Evolutionary conservation across 2,329 filamentous ascomycete genomes (phyloP).

Genomic region (Lachnellula hyalina): DNA sequence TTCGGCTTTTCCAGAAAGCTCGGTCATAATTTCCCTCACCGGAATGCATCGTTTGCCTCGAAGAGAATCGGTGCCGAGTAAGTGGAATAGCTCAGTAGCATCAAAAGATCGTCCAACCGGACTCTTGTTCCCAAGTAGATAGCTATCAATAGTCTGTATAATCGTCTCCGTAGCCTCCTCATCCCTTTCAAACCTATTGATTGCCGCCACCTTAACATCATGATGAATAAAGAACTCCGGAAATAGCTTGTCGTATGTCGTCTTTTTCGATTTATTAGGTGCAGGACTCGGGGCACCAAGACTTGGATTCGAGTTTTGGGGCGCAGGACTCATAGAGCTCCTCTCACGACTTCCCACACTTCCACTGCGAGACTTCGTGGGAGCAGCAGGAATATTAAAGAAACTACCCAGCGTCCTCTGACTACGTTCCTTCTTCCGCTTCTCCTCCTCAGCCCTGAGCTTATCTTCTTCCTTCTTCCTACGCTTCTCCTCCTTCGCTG

Average conservation of each 20-base stretch:
- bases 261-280: conserved; percentile 29
- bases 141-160: conserved; percentile 47
- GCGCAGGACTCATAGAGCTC: conserved; percentile 23
- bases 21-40: conserved; percentile 29
- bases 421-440: conserved; percentile 41
- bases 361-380: conserved; percentile 7
- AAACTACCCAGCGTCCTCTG: conserved; percentile 35
- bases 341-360: conserved; percentile 21
- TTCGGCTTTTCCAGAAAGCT: conserved; percentile 21
- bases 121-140: conserved; percentile 42
- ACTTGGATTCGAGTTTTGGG: conserved; percentile 13
- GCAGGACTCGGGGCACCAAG: conserved; percentile 4
- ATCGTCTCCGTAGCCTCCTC: conserved; percentile 48
- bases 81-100: conserved; percentile 41
- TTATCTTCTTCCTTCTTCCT: conserved; percentile 34
- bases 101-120: conserved; percentile 43
- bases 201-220: conserved; percentile 63
- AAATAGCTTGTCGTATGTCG: conserved; percentile 65
- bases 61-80: conserved; percentile 33
- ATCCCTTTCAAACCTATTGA: conserved; percentile 51
- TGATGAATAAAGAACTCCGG: conserved; percentile 75
- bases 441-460: conserved; percentile 39
- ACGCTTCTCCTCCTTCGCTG: conserved; percentile 32
- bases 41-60: conserved; percentile 38
- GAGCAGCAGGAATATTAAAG: conserved; percentile 16